phyloP scores from a whole-genome alignment of 306 rosid species.

The Dicorynia guianensis region DNA sequence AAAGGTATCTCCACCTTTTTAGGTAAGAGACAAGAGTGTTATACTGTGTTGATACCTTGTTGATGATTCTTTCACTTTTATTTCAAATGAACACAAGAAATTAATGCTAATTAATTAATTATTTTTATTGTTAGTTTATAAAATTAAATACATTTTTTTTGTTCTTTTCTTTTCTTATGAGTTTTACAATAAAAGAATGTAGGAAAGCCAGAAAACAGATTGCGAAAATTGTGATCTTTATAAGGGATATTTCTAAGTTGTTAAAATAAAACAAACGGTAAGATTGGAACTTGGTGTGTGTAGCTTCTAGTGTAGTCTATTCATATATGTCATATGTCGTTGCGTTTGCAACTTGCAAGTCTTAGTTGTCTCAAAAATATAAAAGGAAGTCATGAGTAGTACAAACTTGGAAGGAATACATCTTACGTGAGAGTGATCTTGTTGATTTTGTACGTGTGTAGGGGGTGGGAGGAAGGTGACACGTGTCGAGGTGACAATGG shows the following conservation, averaged over 20 bases:
- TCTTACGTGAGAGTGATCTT: background rate
- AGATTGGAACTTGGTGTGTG: background rate
- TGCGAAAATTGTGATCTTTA: background rate
- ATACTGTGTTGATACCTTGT: too few species aligned
- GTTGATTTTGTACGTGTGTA: slow-evolving; percentile 25
- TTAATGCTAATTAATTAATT: too few species aligned
- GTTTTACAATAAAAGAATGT: background rate
- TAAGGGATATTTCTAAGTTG: background rate
- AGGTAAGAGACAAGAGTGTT: too few species aligned
- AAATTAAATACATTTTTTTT: too few species aligned
- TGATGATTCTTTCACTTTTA: too few species aligned
- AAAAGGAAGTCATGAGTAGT: too few species aligned
- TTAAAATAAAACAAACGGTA: background rate
- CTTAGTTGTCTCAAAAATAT: too few species aligned
- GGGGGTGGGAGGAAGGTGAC: slow-evolving; percentile 95
- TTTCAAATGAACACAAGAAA: too few species aligned
- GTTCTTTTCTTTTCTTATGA: too few species aligned
- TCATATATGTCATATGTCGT: background rate
- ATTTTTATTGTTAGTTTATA: too few species aligned
- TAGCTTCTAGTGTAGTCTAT: background rate
- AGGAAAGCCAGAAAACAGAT: background rate
- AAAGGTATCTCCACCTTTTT: too few species aligned
- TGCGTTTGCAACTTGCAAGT: background rate
- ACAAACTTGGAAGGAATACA: too few species aligned
- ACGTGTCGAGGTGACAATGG: slow-evolving; percentile 84